Conservation (phyloP, 192 early-diverging fungal species). For the Allomyces arbusculus region DNA sequence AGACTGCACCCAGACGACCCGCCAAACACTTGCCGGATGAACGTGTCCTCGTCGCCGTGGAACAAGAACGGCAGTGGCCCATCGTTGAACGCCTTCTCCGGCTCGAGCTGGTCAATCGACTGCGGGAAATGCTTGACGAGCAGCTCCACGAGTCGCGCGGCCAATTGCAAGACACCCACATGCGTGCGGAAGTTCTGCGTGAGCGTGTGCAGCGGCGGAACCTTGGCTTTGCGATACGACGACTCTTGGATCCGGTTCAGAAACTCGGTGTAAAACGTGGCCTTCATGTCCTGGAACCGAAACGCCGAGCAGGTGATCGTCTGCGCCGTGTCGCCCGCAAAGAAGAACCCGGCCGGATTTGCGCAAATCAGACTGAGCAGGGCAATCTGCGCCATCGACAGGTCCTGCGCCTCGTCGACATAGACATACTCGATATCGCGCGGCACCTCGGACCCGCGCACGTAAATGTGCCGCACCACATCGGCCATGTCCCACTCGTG, state of each 20-base stretch:
- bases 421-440: no score
- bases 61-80: no score
- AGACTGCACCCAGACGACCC: slow-evolving; percentile 82
- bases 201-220: slow-evolving; percentile 63
- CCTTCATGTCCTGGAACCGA: slow-evolving; percentile 78
- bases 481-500: no score
- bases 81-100: slow-evolving; percentile 38
- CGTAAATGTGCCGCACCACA: no score
- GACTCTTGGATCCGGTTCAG: slow-evolving; percentile 34
- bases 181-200: slow-evolving; percentile 52
- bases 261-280: slow-evolving; percentile 59
- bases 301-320: slow-evolving; percentile 76
- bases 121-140: slow-evolving; percentile 66
- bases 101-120: slow-evolving; percentile 61
- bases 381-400: slow-evolving; percentile 19
- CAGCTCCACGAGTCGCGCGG: slow-evolving; percentile 74
- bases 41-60: slow-evolving; percentile 50
- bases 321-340: slow-evolving; percentile 61
- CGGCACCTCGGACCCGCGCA: no score
- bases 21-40: slow-evolving; percentile 91
- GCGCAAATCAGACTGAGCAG: slow-evolving; percentile 95
- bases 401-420: no score
- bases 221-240: slow-evolving; percentile 39
- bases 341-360: slow-evolving; percentile 54
- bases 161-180: slow-evolving; percentile 67